A percentile compares a stretch with the other conserved stretches of the same genome.
Conservation (phyloP, 805 yeast species). For the Schwanniomyces polymorphus region DNA sequence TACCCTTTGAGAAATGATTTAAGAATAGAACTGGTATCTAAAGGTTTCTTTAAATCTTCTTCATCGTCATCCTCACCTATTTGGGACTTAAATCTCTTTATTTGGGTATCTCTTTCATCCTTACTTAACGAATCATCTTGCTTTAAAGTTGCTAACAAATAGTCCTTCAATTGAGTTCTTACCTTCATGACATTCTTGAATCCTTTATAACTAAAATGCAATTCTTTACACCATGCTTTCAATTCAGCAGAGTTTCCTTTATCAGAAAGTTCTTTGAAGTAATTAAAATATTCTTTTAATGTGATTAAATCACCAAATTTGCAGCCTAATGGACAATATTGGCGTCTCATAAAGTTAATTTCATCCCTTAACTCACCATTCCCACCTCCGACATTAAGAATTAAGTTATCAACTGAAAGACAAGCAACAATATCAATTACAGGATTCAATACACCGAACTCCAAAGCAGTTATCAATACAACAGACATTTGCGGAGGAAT, state of each 20-base stretch:
- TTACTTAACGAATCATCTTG: slow-evolving; percentile 34
- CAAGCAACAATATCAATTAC: slow-evolving; percentile 92
- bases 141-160: slow-evolving; percentile 54
- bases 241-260: slow-evolving; percentile 48
- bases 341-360: slow-evolving; percentile 71
- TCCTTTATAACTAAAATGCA: slow-evolving; percentile 76
- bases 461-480: slow-evolving; percentile 72
- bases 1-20: slow-evolving; percentile 84
- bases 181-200: slow-evolving; percentile 76
- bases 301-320: slow-evolving; percentile 81
- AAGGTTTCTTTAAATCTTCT: slow-evolving; percentile 19
- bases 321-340: slow-evolving; percentile 67
- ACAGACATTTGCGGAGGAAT: slow-evolving; percentile 90
- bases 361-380: slow-evolving; percentile 80
- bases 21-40: slow-evolving; percentile 59
- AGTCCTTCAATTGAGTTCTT: slow-evolving; percentile 70
- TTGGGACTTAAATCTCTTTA: slow-evolving; percentile 24
- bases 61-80: slow-evolving; percentile 20
- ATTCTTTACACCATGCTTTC: slow-evolving; percentile 79
- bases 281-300: slow-evolving; percentile 73
- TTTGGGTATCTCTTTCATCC: slow-evolving; percentile 24
- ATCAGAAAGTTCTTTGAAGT: slow-evolving; percentile 35
- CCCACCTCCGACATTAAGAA: slow-evolving; percentile 62
- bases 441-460: slow-evolving; percentile 54
- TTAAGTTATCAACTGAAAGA: slow-evolving; percentile 85